Base-by-base conservation (phyloP, 768 basidiomycete genomes). In the Vishniacozyma victoriae region DNA sequence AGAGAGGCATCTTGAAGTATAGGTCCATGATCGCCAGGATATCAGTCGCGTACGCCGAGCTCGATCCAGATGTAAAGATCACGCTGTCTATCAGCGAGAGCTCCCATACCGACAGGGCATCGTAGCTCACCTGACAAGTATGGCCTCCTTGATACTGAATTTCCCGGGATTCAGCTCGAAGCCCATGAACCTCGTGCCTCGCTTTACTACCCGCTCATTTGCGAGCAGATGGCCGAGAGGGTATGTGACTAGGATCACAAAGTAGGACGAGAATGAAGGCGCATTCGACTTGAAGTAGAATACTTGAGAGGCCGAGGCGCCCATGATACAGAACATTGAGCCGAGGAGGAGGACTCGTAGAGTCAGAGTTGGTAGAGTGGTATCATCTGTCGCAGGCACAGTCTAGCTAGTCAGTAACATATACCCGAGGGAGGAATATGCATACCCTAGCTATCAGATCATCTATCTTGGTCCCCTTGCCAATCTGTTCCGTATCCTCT, bases 281-380 rank as follows among this genome's bases (percentile, higher is more conserved):
- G 67, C 64, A 40, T 68, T 70, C 13, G 59, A 55, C 38, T 70
- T 73, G 64, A 73, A 73, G 55, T 72, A 70, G 48, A 70, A 70
- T 5, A 70, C 54, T 50, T 67, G 55, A 18, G 70, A 69, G 0
- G 71, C 64, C 4, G 60, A 62, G 5, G 72, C 71, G 4, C 71
- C 72, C 0, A 71, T 29, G 4, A 69, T 41, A 31, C 70, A 72
- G 55, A 73, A 73, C 2, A 63, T 26, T 2, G 52, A 50, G 11
- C 72, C 72, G 16, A 73, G 57, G 13, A 72, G n/a, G 13, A 73
- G 44, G 19, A 60, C 66, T 14, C 72, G 52, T 4, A 70, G 48
- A 1, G 72, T 73, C 24, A 73, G 46, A 0, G 70, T 67, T 0
- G 71, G 70, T 14, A 71, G 44, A 2, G 61, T 47, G 0, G 71